These are phyloP conservation scores for Excoecaria cochinchinensis DNA, from an alignment of 345 rosid species.

Conservation along the genomic window DNA sequence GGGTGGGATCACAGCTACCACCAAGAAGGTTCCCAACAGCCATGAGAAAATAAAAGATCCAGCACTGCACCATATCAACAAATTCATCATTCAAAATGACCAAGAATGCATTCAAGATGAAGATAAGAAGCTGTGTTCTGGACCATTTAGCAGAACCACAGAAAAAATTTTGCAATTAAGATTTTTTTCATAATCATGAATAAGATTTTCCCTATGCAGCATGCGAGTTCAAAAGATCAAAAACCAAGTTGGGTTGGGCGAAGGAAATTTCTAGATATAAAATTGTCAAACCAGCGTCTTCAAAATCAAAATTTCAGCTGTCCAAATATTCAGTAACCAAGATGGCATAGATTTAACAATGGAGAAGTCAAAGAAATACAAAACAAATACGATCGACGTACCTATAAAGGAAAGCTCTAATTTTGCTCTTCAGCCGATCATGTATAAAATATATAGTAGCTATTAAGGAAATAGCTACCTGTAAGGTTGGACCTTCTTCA, in stretches of 20 bases:
- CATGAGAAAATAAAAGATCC: conserved; percentile 81
- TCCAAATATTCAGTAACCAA: not conserved
- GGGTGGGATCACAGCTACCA: conserved; percentile 88
- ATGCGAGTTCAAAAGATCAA: not conserved
- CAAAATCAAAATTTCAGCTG: not conserved
- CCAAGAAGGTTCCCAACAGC: conserved; percentile 92
- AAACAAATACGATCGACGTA: conserved; percentile 31
- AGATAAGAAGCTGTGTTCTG: too few species aligned
- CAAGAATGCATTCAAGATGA: too few species aligned
- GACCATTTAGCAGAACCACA: too few species aligned
- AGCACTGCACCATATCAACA: conserved; percentile 49
- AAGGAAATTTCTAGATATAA: not conserved
- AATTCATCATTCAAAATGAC: conserved; percentile 6
- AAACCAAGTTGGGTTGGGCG: too few species aligned
- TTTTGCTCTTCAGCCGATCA: conserved; percentile 69
- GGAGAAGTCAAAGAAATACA: not conserved
- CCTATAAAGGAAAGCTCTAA: conserved; percentile 78
- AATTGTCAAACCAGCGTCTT: not conserved
- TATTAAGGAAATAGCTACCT: conserved; percentile 71
- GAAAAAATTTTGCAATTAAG: too few species aligned
- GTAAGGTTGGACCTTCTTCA: conserved; percentile 95
- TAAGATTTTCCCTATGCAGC: not conserved
- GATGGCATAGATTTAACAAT: not conserved
- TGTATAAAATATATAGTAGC: conserved; percentile 78
- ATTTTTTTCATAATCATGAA: not conserved